Evolutionary conservation across 805 yeast genomes (phyloP), one percentile per base, ranked within the genome.

Genomic region (Gaillardinia entomophila): DNA sequence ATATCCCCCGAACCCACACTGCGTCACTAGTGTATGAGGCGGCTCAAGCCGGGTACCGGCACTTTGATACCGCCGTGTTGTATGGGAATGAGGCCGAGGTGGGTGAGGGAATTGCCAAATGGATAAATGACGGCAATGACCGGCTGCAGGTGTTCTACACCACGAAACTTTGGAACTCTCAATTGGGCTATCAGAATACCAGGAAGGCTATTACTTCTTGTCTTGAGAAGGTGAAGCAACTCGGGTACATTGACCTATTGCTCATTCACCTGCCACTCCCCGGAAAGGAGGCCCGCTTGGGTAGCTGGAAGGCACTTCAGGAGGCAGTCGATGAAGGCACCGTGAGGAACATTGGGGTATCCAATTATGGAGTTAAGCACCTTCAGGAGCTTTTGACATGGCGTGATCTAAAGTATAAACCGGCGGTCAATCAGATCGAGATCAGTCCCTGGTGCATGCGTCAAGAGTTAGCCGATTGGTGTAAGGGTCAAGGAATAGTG

Each of bases 291-390:
- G 43, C 59, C 45, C 66, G 90, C 49, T 44, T 79, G 27, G 85
- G 69, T 25, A 73, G 88, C 1, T 83, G 79, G 73, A 65, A 60
- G 46, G 89, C 88, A 1, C 68, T 84, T 68, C 88, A 84, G 54
- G 90, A 84, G 42, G 77, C 76, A 15, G 79, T 77, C 14, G 26
- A 31, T 20, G 37, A 58, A 32, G 60, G 63, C 11, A 30, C 40
- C 34, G 75, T 81, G 33, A 72, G 68, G 46, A 68, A 83, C 11
- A 76, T 85, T 35, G 95, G 95, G 30, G 89, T 85, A 12, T 83
- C 94, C 6, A 83, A 83, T 59, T 84, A 69, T 47, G 85, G 86
- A 29, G 49, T 55, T 12, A 58, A 55, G 4, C 86, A 79, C 49
- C 52, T 84, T 16, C 70, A 77, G 36, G 82, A 81, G 50, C 56